Base-by-base conservation (phyloP, 495 filamentous ascomycete species). In the Penicillium psychrofluorescens region DNA sequence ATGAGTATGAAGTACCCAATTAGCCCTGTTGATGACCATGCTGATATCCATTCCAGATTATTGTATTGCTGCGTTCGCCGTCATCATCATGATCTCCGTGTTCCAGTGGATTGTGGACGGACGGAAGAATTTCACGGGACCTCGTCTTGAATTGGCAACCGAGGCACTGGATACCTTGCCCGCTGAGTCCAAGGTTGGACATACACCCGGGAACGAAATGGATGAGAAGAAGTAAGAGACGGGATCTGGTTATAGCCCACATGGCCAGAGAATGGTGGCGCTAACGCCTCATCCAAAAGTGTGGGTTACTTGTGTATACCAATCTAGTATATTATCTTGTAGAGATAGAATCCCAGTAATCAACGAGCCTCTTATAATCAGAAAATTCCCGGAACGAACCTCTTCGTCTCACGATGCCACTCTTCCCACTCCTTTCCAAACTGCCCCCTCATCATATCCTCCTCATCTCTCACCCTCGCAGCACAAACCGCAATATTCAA, bases 21-120 rank as follows among this genome's bases (percentile, higher is more conserved):
- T 30, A 8, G 11, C 16, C 8, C 34, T 28, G 11, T 2, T 11
- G 11, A 22, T 35, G 10, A 28, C 15, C 11, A 44, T 15, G 29
- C 30, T 48, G 31, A 12, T 39, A 6, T 22, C 22, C 22, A 6
- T 22, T 22, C 2, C 2, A 75, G 72, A 81, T 53, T 85, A 84
- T 44, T 81, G 77, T 41, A 67, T 86, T 22, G 81, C 80, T n/a
- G 84, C 79, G 1, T 86, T 88, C 55, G 72, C 71, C 14, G 77
- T 86, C 30, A 79, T 87, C 15, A 53, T 86, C 10, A 61, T 81
- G 5, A 77, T 88, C 33, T 77, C 79, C 29, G 69, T 70, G 0
- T 54, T 83, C 13, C 80, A 82, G 51, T 88, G 83, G 80, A 62
- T 83, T 49, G 66, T 85, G 4, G 81, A 84, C 43, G 84, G 84